Base-by-base conservation (phyloP, 2,329 filamentous ascomycete genomes). In the Penicillium palitans region DNA sequence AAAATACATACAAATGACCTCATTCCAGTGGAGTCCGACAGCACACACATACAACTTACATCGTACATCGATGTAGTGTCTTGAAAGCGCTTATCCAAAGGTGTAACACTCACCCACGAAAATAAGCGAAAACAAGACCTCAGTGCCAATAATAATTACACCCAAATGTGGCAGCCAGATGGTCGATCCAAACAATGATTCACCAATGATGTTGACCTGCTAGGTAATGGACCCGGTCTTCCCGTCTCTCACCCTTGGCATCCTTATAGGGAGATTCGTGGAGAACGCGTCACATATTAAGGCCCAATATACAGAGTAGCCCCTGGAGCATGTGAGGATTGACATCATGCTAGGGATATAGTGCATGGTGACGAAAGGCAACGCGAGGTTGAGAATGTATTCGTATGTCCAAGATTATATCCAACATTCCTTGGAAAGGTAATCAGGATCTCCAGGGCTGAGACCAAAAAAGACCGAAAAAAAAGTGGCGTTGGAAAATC, bases 201-300 rank as follows among this genome's bases (percentile, higher is more conserved):
- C 33, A 40, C 59, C 62, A 63, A 63, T 57, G 17, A 52, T 6
- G 10, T 24, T 7, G 40, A 24, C 33, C 8, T 39, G n/a, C 8
- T 17, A 12, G 6, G 17, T 25, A n/a, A 50, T 62, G 48, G 61
- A 58, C 40, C 56, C 56, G 21, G 46, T 55, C 42, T 61, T 45
- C 33, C 48, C 19, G 52, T 24, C 25, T 41, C 27, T 54, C 29
- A 41, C 19, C 19, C 52, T 59, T 58, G 50, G 52, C 53, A 57
- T 57, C 61, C 59, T 47, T 59, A 55, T 57, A 57, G 27, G 59
- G 61, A 57, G 21, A 55, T 17, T 35, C 27, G 15, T 24, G 33
- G 21, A 46, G 56, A 58, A 63, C 57, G 58, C 63, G 63, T 66
- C 60, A 66, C 58, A 53, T 48, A 47, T 21, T 29, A 10, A 31